Evolutionary conservation across 441 rosid genomes (phyloP).

Genomic region (Erodium trifolium): DNA sequence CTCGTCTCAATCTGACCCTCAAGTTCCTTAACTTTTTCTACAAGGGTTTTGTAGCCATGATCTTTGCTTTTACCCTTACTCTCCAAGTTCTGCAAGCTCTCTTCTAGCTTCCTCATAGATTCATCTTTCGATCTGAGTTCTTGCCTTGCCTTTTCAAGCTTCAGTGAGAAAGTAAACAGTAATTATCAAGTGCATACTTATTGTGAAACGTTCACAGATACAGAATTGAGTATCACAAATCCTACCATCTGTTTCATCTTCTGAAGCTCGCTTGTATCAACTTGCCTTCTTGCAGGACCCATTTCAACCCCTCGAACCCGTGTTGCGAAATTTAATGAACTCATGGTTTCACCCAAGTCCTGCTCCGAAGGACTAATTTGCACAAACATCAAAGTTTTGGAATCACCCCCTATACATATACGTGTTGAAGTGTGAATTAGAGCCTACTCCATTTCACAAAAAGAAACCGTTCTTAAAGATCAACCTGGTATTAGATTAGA

Average conservation of each 20-base stretch:
- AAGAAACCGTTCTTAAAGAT: not conserved
- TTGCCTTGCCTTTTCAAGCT: constrained; percentile 80
- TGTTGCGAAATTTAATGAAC: constrained; percentile 89
- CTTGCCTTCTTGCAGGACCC: constrained; percentile 78
- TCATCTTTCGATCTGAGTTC: constrained; percentile 70
- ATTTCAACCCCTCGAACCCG: constrained; percentile 87
- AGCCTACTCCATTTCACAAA: constrained; percentile 4
- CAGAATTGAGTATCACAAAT: not conserved
- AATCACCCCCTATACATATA: constrained; percentile 64
- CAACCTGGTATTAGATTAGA: not conserved
- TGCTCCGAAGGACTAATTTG: constrained; percentile 86
- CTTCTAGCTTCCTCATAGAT: constrained; percentile 57
- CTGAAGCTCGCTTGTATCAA: constrained; percentile 62
- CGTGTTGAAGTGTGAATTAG: constrained; percentile 10
- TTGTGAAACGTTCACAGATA: not conserved
- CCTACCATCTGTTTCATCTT: constrained; percentile 77
- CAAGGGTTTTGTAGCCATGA: constrained; percentile 43
- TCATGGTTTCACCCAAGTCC: constrained; percentile 69
- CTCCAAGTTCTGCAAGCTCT: constrained; percentile 55
- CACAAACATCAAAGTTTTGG: constrained; percentile 88
- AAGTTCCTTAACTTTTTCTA: constrained; percentile 65
- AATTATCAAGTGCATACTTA: constrained; percentile 14
- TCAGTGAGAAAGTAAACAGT: constrained; percentile 8
- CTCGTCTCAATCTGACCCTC: constrained; percentile 57
- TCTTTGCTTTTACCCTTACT: constrained; percentile 56